Percentiles rank a stretch among this genome's conserved stretches.
Evolutionary conservation across 2,329 filamentous ascomycete species (phyloP).

Genomic region (Fusarium drepaniforme): DNA sequence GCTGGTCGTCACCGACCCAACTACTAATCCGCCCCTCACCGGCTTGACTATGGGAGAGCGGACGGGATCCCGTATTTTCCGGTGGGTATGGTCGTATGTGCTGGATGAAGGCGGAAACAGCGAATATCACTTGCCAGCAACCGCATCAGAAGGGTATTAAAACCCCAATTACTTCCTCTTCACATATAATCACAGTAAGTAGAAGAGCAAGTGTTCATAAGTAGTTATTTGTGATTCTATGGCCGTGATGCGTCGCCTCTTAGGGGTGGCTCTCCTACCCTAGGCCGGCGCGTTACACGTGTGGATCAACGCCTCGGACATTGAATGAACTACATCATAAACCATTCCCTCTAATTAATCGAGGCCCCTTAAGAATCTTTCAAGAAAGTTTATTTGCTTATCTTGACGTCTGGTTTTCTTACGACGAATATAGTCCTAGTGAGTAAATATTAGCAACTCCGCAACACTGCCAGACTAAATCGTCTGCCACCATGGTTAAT

Average conservation of each 20-base stretch:
- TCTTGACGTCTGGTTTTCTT: background rate
- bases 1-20: background rate
- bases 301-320: background rate
- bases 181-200: background rate
- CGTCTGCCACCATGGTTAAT: background rate
- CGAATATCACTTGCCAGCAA: too few species aligned
- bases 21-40: background rate
- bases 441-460: background rate
- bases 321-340: background rate
- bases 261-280: background rate
- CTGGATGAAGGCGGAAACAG: too few species aligned
- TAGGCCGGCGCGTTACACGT: background rate
- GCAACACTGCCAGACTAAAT: background rate
- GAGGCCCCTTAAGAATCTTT: background rate
- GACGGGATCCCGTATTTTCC: background rate
- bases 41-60: background rate
- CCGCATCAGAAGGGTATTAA: fast-evolving
- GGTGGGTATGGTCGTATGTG: too few species aligned
- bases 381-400: background rate
- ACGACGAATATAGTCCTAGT: background rate
- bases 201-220: background rate
- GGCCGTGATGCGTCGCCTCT: background rate
- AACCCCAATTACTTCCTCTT: background rate
- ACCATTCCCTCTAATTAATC: background rate
- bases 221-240: background rate